Base-by-base conservation (phyloP, 2,329 filamentous ascomycete species). In the Albifimbria verrucaria region DNA sequence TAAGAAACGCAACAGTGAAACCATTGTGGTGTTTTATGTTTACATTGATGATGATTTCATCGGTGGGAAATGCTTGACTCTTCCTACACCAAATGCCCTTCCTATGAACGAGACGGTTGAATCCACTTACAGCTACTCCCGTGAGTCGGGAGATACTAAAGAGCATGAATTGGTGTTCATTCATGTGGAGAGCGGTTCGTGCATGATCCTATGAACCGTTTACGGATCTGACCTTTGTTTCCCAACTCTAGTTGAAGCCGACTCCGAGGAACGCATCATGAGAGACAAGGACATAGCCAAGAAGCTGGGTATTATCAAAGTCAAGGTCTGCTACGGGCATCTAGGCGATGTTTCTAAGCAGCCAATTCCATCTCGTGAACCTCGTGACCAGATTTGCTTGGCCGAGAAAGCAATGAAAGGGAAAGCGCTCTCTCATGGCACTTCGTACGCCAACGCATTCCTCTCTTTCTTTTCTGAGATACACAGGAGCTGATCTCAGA, bases 401-500 rank as follows among this genome's bases (percentile, higher is more conserved):
- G 46, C 56, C 3, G 65, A 67, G 17, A 65, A 66, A 22, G 49
- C 57, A 2, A 26, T 65, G 55, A 67, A 67, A 47, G 64, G 65
- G 3, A 64, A 25, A 22, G 59, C 54, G n/a, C 32, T 65, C 11
- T 59, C 58, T 11, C 65, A 67, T 51, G 57, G 51, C 10, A 59
- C 56, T 2, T 46, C 39, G 63, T 65, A 56, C 44, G 4, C 32
- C 11, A 6, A 17, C 15, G 32, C 12, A 7, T 25, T 18, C 2
- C 12, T 7, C 3, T 7, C 7, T 21, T 15, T 17, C 11, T 12
- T 10, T 15, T 7, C 10, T 17, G 20, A 2, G n/a, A 9, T 5
- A 25, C 17, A 48, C 52, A 20, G n/a, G n/a, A n/a, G n/a, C n/a
- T n/a, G n/a, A n/a, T n/a, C n/a, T n/a, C n/a, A n/a, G n/a, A n/a